Base-by-base conservation (phyloP, 495 filamentous ascomycete species). In the Aspergillus avenaceus region DNA sequence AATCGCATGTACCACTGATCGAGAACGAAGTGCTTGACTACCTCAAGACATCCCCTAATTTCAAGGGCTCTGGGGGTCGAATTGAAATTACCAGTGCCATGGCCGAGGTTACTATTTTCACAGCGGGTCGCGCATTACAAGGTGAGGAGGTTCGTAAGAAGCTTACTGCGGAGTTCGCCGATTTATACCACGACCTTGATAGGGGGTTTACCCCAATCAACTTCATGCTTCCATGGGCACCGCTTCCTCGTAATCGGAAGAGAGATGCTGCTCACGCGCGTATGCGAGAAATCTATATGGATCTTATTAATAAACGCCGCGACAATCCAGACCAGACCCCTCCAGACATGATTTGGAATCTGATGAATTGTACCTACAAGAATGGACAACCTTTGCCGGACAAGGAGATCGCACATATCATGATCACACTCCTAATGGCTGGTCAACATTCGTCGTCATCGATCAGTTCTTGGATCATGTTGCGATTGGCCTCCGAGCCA, bases 371-470 rank as follows among this genome's bases (percentile, higher is more conserved):
- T 49, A 72, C 67, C 2, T 95, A 95, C 78, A 90, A 90, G 67
- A 75, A 87, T 58, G 87, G 86, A 47, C 74, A 67, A 23, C 65
- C 69, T 5, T 73, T 92, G 6, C 84, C 89, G 9, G 89, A 95
- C 63, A 78, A 84, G 52, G 88, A 95, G 56, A 80, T 92, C 29
- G 88, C 89, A 6, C 88, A 92, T 62, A 91, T 95, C 81, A 90
- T 95, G 85, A 95, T 95, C 61, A 87, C 88, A 0, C 79, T 95
- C 21, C 74, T 95, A 8, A 91, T 95, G 88, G 89, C 87, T 25
- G 89, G 89, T 49, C 89, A 95, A 61, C 89, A 95, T 73, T 91
- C 87, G 1, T 90, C 87, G 3, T 89, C 89, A 32, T 86, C 87
- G 6, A 88, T 86, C 38, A 84, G 80, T 60, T 75, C 85, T 24